phyloP scores from a whole-genome alignment of 2,329 filamentous ascomycete species.

The Pseudocercospora fuligena region DNA sequence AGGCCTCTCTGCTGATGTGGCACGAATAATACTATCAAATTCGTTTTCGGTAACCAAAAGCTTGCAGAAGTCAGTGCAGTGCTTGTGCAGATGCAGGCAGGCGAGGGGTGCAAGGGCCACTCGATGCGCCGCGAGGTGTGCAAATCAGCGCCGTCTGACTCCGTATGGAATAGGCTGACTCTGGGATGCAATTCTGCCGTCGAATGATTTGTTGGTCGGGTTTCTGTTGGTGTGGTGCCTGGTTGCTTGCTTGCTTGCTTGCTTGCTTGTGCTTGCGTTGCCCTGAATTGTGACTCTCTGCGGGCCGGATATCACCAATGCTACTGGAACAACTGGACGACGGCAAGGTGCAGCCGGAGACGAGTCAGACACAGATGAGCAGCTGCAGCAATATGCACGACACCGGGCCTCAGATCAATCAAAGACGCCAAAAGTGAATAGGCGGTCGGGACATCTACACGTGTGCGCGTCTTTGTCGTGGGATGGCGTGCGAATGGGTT shows the following conservation, averaged over 20 bases:
- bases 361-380: neutral
- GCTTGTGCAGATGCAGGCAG: conserved; percentile 8
- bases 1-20: conserved; percentile 6
- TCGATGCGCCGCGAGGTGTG: neutral
- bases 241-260: no score
- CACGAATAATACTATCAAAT: conserved; percentile 15
- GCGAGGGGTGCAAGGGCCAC: conserved; percentile 10
- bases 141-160: conserved; percentile 8
- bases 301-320: neutral
- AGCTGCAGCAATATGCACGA: conserved; percentile 1
- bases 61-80: conserved; percentile 1
- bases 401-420: conserved; percentile 1
- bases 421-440: neutral
- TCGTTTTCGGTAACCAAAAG: conserved; percentile 7
- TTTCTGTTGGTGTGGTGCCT: no score
- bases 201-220: neutral
- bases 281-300: neutral
- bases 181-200: neutral
- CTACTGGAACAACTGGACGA: neutral
- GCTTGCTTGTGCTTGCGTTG: neutral
- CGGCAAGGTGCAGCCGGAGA: neutral
- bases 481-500: conserved; percentile 4
- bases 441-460: neutral
- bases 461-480: neutral
- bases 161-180: neutral